Conservation (phyloP, 176 grass and related monocot genomes). For the Chloris gayana region DNA sequence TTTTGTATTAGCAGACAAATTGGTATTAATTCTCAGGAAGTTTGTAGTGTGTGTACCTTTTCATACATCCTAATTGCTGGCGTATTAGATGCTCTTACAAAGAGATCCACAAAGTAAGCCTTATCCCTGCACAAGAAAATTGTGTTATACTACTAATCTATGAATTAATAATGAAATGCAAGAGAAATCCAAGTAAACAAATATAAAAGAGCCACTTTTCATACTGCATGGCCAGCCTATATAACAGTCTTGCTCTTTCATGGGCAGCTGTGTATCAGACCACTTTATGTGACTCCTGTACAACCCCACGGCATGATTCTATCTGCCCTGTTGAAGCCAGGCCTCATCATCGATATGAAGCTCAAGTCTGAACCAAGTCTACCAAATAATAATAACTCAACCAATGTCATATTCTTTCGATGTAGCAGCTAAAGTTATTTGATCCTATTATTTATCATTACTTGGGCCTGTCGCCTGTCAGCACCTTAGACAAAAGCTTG, state of each 20-base stretch:
- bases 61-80: conserved; percentile 99
- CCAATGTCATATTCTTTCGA: neutral
- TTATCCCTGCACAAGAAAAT: conserved; percentile 75
- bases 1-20: conserved; percentile 5
- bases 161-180: neutral
- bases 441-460: too few species aligned
- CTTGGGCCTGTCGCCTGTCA: too few species aligned
- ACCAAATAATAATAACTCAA: neutral
- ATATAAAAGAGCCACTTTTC: neutral
- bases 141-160: neutral
- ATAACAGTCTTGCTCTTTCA: too few species aligned
- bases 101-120: conserved; percentile 99
- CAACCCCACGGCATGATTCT: too few species aligned
- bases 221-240: neutral
- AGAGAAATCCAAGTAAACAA: neutral
- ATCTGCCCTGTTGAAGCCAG: too few species aligned
- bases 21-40: neutral
- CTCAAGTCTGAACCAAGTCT: neutral
- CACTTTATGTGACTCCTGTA: too few species aligned
- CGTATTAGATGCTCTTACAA: conserved; percentile 95
- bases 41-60: conserved; percentile 55
- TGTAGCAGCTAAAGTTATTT: too few species aligned
- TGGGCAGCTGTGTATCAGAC: too few species aligned
- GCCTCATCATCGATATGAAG: neutral
- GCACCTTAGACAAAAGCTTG: neutral